phyloP scores from a whole-genome alignment of 805 yeast genomes.

The Yarrowia bubula region DNA sequence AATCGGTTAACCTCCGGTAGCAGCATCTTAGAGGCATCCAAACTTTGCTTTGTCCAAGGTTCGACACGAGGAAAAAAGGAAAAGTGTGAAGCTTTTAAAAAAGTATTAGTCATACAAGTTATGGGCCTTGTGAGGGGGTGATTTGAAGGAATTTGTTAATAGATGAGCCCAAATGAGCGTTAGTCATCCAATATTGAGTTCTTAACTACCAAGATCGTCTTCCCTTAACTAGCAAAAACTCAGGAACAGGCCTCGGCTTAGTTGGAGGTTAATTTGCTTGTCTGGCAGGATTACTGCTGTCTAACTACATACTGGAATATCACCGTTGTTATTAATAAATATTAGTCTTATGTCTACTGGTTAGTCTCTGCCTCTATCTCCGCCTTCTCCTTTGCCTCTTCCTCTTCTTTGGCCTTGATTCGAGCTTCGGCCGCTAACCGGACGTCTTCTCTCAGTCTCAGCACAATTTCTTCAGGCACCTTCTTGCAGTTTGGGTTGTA shows the following conservation, averaged over 20 bases:
- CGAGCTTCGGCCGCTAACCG: background rate
- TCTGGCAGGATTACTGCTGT: background rate
- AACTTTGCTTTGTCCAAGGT: background rate
- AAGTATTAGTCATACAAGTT: background rate
- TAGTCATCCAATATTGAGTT: too few relatives aligned
- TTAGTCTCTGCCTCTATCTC: background rate
- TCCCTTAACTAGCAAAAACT: background rate
- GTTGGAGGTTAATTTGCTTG: background rate
- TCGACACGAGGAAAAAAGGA: background rate
- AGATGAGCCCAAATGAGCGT: too few relatives aligned
- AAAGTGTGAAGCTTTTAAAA: background rate
- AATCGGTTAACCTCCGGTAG: background rate
- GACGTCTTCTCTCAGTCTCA: background rate
- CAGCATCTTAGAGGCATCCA: slow-evolving; percentile 15
- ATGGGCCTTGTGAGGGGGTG: too few relatives aligned
- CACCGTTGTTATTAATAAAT: too few relatives aligned
- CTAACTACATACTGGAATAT: too few relatives aligned
- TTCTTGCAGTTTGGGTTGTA: background rate
- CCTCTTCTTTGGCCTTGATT: background rate
- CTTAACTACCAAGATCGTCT: too few relatives aligned
- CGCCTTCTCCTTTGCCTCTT: background rate
- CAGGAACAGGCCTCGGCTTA: slow-evolving; percentile 14
- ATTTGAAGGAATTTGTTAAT: too few relatives aligned
- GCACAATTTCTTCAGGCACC: background rate
- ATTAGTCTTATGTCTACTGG: background rate